phyloP scores from a whole-genome alignment of 352 stramenopile species.

The Phytophthora aleatoria region DNA sequence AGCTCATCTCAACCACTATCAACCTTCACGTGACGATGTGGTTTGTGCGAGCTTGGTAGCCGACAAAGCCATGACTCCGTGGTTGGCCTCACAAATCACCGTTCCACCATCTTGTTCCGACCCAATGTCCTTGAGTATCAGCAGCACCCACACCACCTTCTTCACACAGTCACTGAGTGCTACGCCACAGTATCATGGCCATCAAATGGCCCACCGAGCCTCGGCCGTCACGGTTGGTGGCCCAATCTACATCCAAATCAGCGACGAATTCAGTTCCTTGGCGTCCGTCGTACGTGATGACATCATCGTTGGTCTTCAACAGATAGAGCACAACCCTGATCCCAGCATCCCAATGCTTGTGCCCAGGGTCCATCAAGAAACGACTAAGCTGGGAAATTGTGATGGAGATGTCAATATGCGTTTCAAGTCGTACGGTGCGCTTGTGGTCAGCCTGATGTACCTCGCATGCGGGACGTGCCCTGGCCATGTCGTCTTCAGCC shows the following conservation, averaged over 20 bases:
- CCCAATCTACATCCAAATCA: slow-evolving; percentile 29
- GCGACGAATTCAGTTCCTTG: slow-evolving; percentile 1
- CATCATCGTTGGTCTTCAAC: slow-evolving; percentile 24
- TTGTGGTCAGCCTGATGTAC: no score
- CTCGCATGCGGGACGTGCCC: no score
- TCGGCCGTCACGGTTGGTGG: slow-evolving; percentile 21
- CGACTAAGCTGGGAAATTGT: neutral
- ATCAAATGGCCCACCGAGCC: slow-evolving; percentile 18
- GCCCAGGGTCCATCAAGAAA: slow-evolving; percentile 28
- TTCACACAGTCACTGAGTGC: slow-evolving; percentile 26
- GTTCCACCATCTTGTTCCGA: neutral
- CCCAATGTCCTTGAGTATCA: slow-evolving; percentile 18
- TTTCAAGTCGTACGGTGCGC: no score
- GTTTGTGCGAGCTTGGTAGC: slow-evolving; percentile 26
- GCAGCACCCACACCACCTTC: slow-evolving; percentile 18
- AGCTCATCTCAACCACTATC: no score
- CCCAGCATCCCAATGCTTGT: slow-evolving; percentile 22
- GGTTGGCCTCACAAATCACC: slow-evolving; percentile 27
- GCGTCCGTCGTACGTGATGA: slow-evolving; percentile 14
- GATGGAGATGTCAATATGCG: neutral
- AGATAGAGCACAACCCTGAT: slow-evolving; percentile 21
- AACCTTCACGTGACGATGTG: slow-evolving; percentile 6
- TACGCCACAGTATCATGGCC: slow-evolving; percentile 28
- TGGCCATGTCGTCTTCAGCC: neutral
- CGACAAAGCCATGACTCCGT: slow-evolving; percentile 14